A percentile compares a stretch with the other conserved stretches of the same genome.
Evolutionary conservation across 352 stramenopile species (phyloP).

Genomic region (Phytophthora sp.): DNA sequence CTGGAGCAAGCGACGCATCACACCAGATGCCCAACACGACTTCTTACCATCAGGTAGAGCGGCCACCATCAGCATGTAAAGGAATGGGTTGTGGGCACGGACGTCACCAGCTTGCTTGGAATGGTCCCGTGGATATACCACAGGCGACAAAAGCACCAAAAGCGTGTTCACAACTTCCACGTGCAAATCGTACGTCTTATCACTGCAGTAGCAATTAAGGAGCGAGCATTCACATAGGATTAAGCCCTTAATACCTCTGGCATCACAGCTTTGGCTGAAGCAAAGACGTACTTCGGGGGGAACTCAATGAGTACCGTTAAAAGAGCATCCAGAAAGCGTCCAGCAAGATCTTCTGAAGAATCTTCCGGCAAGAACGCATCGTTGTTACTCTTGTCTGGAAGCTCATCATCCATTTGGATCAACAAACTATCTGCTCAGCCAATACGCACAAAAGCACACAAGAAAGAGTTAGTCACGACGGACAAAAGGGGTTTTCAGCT

Average conservation of each 20-base stretch:
- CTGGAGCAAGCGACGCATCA: constrained; percentile 66
- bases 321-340: constrained; percentile 71
- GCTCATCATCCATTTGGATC: constrained; percentile 39
- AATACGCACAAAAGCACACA: too few relatives aligned
- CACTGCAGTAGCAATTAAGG: constrained; percentile 2
- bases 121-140: constrained; percentile 68
- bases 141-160: constrained; percentile 70
- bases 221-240: background rate
- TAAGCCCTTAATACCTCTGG: background rate
- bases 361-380: constrained; percentile 18
- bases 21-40: constrained; percentile 48
- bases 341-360: constrained; percentile 62
- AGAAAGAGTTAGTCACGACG: too few relatives aligned
- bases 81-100: constrained; percentile 63
- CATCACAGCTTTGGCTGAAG: background rate
- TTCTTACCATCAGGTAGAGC: constrained; percentile 45
- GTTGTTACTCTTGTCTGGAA: constrained; percentile 6
- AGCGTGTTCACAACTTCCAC: constrained; percentile 80
- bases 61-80: constrained; percentile 65
- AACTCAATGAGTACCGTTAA: constrained; percentile 67
- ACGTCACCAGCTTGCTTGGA: constrained; percentile 50
- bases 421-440: constrained; percentile 24
- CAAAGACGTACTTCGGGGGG: constrained; percentile 53
- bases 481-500: too few relatives aligned
- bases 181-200: constrained; percentile 71